These are phyloP conservation scores for Candida peoriensis DNA, from an alignment of 805 yeast genomes.

Conservation along the genomic window DNA sequence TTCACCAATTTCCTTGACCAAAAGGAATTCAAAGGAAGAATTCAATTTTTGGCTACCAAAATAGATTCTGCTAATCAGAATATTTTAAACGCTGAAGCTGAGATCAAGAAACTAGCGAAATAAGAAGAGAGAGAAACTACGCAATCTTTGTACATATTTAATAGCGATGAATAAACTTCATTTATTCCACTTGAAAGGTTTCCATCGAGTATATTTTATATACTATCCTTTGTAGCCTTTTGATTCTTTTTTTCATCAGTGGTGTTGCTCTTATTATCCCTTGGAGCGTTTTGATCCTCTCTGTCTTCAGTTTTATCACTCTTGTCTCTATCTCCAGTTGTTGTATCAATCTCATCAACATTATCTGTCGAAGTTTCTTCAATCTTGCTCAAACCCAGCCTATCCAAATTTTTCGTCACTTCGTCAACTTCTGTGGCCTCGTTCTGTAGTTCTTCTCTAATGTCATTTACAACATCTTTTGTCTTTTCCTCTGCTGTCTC, in stretches of 20 bases:
- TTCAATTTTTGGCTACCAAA: conserved; percentile 63
- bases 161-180: too few species aligned
- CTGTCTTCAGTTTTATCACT: too few species aligned
- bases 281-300: too few species aligned
- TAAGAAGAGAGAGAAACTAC: too few species aligned
- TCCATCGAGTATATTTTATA: too few species aligned
- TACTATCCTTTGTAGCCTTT: too few species aligned
- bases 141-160: too few species aligned
- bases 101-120: conserved; percentile 30
- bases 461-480: conserved; percentile 24
- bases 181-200: too few species aligned
- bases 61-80: conserved; percentile 54
- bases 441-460: conserved; percentile 20
- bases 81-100: conserved; percentile 43
- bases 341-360: too few species aligned
- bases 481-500: conserved; percentile 17
- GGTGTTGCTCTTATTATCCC: too few species aligned
- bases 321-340: not conserved
- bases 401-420: conserved; percentile 1
- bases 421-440: conserved; percentile 4
- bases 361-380: not conserved
- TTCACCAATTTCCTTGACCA: conserved; percentile 47
- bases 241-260: too few species aligned
- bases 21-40: conserved; percentile 54
- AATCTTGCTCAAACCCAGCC: conserved; percentile 4